Conservation (phyloP, 768 basidiomycete species). For the Cystofilobasidium macerans region DNA sequence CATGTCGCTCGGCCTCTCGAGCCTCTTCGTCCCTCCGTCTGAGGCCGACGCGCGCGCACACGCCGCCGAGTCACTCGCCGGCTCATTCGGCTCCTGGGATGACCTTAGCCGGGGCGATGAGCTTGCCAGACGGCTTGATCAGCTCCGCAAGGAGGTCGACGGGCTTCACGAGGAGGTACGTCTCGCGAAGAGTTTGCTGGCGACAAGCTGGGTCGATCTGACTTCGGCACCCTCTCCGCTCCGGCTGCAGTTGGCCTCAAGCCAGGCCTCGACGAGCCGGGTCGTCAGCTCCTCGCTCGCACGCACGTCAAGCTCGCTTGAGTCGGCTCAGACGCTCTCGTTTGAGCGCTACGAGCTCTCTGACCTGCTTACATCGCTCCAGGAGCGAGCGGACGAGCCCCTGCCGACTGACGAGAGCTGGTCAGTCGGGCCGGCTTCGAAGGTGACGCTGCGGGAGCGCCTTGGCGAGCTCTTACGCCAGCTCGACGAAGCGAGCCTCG, state of each 20-base stretch:
- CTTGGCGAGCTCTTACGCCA: background rate
- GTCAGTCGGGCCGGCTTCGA: background rate
- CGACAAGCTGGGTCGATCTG: background rate
- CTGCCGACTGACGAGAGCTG: background rate
- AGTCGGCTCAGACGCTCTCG: slow-evolving; percentile 15
- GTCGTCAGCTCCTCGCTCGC: background rate
- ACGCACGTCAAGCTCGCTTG: slow-evolving; percentile 10
- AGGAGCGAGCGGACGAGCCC: background rate
- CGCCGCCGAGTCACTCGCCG: background rate
- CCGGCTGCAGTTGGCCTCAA: background rate
- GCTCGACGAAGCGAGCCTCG: slow-evolving; percentile 7
- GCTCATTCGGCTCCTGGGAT: background rate
- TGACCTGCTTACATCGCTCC: slow-evolving; percentile 16
- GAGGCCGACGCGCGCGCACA: background rate
- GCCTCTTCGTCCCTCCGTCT: background rate
- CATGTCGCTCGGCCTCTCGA: background rate
- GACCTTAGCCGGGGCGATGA: background rate
- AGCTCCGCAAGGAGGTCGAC: background rate
- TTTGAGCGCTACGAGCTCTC: slow-evolving; percentile 20
- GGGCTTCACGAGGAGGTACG: slow-evolving; percentile 1
- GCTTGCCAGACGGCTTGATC: background rate
- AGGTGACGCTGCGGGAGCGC: background rate
- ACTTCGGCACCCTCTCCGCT: background rate
- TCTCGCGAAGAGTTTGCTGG: background rate
- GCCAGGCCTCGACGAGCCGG: background rate